Conservation (phyloP, 129 eudicot species). For the Artemisia annua region DNA sequence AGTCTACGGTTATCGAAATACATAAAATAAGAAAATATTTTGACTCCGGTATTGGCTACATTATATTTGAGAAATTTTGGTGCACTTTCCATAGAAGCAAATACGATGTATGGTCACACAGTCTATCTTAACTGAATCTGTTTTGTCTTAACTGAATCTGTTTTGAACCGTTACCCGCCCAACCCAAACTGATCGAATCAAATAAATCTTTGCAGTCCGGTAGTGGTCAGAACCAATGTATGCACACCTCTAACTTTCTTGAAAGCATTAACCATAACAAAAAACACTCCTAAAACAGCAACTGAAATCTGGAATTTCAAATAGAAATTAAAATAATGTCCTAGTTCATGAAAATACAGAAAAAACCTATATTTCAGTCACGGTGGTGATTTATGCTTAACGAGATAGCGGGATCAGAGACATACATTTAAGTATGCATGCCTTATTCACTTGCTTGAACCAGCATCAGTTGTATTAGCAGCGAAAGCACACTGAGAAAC, state of each 20-base stretch:
- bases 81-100: background rate
- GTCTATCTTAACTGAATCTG: too few relatives aligned
- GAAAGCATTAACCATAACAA: background rate
- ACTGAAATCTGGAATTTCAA: background rate
- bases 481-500: slow-evolving; percentile 33
- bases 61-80: background rate
- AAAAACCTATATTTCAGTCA: background rate
- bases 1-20: slow-evolving; percentile 1
- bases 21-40: background rate
- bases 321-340: background rate
- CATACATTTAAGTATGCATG: background rate
- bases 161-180: too few relatives aligned
- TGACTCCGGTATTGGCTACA: background rate
- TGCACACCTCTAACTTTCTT: too few relatives aligned
- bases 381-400: background rate
- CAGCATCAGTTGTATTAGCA: slow-evolving; percentile 28
- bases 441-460: slow-evolving; percentile 23
- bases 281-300: too few relatives aligned
- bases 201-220: too few relatives aligned
- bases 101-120: too few relatives aligned
- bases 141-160: too few relatives aligned
- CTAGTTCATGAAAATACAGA: slow-evolving; percentile 1
- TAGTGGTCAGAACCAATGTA: too few relatives aligned
- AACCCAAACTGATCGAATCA: too few relatives aligned
- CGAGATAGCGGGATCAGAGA: background rate